These are phyloP conservation scores for Fagopyrum homotropicum DNA, from an alignment of 148 eudicot genomes.

Conservation along the genomic window DNA sequence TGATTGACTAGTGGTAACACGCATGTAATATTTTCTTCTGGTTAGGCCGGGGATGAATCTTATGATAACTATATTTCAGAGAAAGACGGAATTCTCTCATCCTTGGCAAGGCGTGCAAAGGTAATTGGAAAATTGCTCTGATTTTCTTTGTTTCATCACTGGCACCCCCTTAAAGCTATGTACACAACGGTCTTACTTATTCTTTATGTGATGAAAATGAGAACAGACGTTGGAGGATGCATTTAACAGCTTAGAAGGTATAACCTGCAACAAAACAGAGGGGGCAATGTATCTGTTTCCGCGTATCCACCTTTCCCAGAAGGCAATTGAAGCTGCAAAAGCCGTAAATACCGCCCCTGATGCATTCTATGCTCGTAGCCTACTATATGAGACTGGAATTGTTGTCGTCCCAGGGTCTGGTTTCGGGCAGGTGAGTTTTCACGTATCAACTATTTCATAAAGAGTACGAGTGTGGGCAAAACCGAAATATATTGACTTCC, in stretches of 20 bases:
- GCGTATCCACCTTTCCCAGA: conserved; percentile 52
- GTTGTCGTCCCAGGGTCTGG: conserved; percentile 92
- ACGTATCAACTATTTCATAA: neutral
- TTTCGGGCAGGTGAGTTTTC: conserved; percentile 68
- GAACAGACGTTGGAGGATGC: conserved; percentile 76
- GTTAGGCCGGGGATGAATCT: conserved; percentile 90
- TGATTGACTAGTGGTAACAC: neutral
- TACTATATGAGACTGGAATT: conserved; percentile 76
- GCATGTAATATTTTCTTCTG: conserved; percentile 1
- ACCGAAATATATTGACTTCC: neutral
- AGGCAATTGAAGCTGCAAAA: conserved; percentile 84
- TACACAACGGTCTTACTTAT: neutral
- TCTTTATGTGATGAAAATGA: conserved; percentile 7
- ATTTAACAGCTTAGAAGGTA: conserved; percentile 73
- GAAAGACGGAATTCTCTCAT: conserved; percentile 82
- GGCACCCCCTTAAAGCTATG: neutral
- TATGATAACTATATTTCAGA: conserved; percentile 64
- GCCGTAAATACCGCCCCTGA: conserved; percentile 58
- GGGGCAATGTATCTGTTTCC: conserved; percentile 99
- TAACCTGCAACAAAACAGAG: conserved; percentile 88
- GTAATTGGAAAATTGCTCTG: conserved; percentile 22
- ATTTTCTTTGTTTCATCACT: neutral
- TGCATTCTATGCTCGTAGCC: conserved; percentile 64
- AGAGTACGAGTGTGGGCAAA: neutral
- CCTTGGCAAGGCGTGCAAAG: conserved; percentile 90